Evolutionary conservation across 2,329 filamentous ascomycete species (phyloP), one percentile per base, ranked within the genome.

Genomic region (Gremmenia infestans): DNA sequence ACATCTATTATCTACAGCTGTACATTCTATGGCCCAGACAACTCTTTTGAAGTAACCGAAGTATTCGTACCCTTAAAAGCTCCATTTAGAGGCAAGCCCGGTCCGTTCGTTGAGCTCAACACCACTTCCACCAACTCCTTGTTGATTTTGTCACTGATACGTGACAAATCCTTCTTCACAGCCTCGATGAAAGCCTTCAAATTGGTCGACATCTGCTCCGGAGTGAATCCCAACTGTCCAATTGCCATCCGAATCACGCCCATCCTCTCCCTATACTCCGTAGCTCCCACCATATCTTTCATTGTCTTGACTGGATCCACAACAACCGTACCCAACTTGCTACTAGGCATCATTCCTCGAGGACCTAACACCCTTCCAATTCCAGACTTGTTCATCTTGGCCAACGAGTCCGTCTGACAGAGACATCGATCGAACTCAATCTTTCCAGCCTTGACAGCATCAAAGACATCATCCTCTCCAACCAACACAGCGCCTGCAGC

Each of bases 371-470:
- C 81, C 62, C 87, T 82, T 61, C 88, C 93, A 60, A 99, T 72
- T 0, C 82, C 83, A 37, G 91, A 87, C 76, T 94, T 92, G 70
- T 87, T 88, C 67, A 99, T 76, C 55, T 88, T 91, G 52, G 81
- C 80, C 64, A 94, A 78, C 64, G 86, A 91, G 65, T 89, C 84
- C 50, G 81, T 79, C 72, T 97, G 92, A 74, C 91, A 96, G 65
- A 99, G 84, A 60, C 91, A 88, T 54, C 89, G 81, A 71, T 97
- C 94, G 71, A 97, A 99, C 25, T 90, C 82, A 61, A 97, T 87
- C 40, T 85, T 82, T 43, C 89, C 91, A 49, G 62, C 72, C 60
- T 78, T 80, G 59, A 99, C 86, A 52, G 83, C 79, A 52, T 91
- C 84, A 70, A 99, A 96, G 4, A 99, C 78, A 2, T 86, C 83